Evolutionary conservation across 1,284 basidiomycete species (phyloP).

Genomic region (Ceratobasidium sp.): DNA sequence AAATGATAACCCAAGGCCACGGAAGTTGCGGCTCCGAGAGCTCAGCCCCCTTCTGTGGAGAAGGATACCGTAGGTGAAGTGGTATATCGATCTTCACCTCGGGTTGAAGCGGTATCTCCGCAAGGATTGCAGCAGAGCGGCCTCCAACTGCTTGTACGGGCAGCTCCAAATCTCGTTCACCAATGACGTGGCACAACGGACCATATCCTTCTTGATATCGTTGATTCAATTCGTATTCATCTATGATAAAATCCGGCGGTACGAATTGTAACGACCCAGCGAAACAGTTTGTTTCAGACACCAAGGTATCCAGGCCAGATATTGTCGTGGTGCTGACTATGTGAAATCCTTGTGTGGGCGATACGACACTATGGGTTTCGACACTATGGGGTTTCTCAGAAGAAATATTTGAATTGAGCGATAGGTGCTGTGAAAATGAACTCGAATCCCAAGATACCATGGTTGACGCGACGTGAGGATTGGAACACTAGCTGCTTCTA

Average conservation of each 20-base stretch:
- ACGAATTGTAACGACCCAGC: constrained; percentile 35
- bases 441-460: constrained; percentile 16
- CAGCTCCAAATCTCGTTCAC: constrained; percentile 43
- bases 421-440: constrained; percentile 9
- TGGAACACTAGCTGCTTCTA: not conserved
- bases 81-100: constrained; percentile 40
- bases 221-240: constrained; percentile 42
- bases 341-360: constrained; percentile 37
- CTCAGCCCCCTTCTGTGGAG: constrained; percentile 31
- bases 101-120: constrained; percentile 1
- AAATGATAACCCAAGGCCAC: constrained; percentile 40
- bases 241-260: constrained; percentile 42
- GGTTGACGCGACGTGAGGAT: not conserved
- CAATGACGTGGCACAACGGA: constrained; percentile 36
- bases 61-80: constrained; percentile 43
- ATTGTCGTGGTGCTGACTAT: constrained; percentile 21
- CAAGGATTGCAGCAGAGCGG: constrained; percentile 36
- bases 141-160: constrained; percentile 42
- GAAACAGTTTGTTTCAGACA: constrained; percentile 10
- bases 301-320: constrained; percentile 8
- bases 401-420: not conserved
- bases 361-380: constrained; percentile 5
- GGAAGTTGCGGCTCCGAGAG: constrained; percentile 35
- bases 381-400: not conserved
- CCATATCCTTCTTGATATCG: constrained; percentile 33